phyloP scores from a whole-genome alignment of 1,284 basidiomycete species.

The Taiwanofungus camphoratus region DNA sequence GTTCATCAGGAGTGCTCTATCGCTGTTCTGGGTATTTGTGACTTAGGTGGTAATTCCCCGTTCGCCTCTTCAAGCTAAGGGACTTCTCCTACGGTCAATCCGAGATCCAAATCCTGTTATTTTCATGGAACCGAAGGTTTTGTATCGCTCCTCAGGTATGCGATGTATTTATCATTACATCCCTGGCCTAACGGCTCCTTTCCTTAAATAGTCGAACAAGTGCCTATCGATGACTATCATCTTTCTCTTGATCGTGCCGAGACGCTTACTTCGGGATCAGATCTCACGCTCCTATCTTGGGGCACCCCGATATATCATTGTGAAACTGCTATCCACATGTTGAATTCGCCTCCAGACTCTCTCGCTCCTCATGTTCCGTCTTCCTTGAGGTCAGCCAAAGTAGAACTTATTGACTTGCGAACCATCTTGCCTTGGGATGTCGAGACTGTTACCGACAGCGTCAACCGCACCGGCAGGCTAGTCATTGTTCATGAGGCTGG shows the following conservation, averaged over 20 bases:
- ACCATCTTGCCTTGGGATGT: slow-evolving; percentile 91
- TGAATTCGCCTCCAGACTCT: slow-evolving; percentile 58
- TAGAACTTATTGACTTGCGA: slow-evolving; percentile 89
- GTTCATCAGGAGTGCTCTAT: background rate
- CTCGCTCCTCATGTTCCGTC: slow-evolving; percentile 68
- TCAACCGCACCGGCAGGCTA: slow-evolving; percentile 75
- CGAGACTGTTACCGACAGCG: slow-evolving; percentile 74
- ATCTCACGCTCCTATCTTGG: slow-evolving; percentile 87
- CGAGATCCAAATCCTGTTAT: slow-evolving; percentile 91
- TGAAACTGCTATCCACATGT: slow-evolving; percentile 70
- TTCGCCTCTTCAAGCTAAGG: slow-evolving; percentile 93
- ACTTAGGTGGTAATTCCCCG: slow-evolving; percentile 82
- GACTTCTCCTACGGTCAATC: slow-evolving; percentile 79
- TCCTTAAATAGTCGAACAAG: slow-evolving; percentile 72
- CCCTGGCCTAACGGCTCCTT: slow-evolving; percentile 3
- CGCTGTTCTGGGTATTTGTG: background rate
- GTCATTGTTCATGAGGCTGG: slow-evolving; percentile 92
- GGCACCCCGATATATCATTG: slow-evolving; percentile 91
- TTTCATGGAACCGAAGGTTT: slow-evolving; percentile 92
- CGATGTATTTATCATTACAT: background rate
- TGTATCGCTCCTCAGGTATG: slow-evolving; percentile 76
- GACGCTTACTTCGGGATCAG: slow-evolving; percentile 65
- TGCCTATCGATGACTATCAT: slow-evolving; percentile 82
- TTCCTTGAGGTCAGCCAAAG: slow-evolving; percentile 61
- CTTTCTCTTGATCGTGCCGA: slow-evolving; percentile 82